A percentile compares a stretch with the other conserved stretches of the same genome.
Conservation (phyloP, 345 rosid species). For the Citrus inodora region DNA sequence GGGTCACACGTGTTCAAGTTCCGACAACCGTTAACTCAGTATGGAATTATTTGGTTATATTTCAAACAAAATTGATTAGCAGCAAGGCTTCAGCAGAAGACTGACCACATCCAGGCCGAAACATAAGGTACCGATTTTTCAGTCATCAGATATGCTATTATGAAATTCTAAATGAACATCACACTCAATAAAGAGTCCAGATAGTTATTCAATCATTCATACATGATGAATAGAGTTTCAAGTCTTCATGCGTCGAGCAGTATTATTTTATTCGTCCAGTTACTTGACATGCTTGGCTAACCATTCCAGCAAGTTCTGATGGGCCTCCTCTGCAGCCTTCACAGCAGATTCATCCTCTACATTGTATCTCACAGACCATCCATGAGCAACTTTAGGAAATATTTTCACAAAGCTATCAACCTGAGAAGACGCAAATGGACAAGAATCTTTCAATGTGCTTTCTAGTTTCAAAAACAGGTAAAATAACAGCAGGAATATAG, state of each 20-base stretch:
- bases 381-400: conserved; percentile 67
- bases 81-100: too few species aligned
- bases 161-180: background rate
- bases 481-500: background rate
- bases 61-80: too few species aligned
- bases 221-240: background rate
- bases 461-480: background rate
- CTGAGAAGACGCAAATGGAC: conserved; percentile 25
- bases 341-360: conserved; percentile 30
- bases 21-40: too few species aligned
- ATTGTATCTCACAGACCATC: conserved; percentile 70
- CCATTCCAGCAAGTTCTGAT: background rate
- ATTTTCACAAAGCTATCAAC: conserved; percentile 61
- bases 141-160: background rate
- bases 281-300: background rate
- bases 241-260: background rate
- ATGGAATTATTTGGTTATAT: too few species aligned
- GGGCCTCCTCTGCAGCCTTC: background rate
- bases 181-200: background rate
- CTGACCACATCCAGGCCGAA: background rate
- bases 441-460: background rate
- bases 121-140: background rate
- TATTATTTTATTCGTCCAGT: too few species aligned
- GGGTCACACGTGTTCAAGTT: too few species aligned
- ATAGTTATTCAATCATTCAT: background rate